A percentile compares a stretch with the other conserved stretches of the same genome.
These are phyloP conservation scores for Saccharomyces paradoxus DNA, from an alignment of 805 yeast genomes.

Conservation along the genomic window DNA sequence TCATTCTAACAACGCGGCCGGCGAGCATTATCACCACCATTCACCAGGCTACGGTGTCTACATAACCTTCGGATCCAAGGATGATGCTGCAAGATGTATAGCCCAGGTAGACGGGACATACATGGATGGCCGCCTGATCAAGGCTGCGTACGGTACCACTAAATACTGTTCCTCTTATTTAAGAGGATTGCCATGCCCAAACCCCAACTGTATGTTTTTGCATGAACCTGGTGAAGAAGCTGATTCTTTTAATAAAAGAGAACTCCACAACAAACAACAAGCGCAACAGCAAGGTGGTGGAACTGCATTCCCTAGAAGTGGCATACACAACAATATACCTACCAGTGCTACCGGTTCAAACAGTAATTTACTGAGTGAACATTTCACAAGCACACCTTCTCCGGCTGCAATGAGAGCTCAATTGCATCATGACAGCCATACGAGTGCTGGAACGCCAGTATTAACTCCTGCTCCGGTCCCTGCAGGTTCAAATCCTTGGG, in stretches of 20 bases:
- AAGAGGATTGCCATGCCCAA: conserved; percentile 93
- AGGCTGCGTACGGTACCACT: conserved; percentile 98
- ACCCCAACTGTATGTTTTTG: conserved; percentile 96
- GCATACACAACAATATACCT: conserved; percentile 10
- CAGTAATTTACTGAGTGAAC: conserved; percentile 6
- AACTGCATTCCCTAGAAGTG: background rate
- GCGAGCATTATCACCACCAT: conserved; percentile 24
- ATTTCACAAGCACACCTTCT: conserved; percentile 15
- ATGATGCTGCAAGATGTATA: conserved; percentile 91
- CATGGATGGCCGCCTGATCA: conserved; percentile 79
- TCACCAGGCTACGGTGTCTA: conserved; percentile 87
- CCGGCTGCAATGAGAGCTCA: conserved; percentile 27
- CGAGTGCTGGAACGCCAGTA: conserved; percentile 19
- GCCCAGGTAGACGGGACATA: conserved; percentile 86
- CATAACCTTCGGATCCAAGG: conserved; percentile 86
- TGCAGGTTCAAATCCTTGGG: conserved; percentile 30
- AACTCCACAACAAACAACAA: conserved; percentile 31
- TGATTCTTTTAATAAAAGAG: conserved; percentile 77
- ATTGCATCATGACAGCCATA: conserved; percentile 17
- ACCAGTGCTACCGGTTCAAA: conserved; percentile 4
- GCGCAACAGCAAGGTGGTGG: conserved; percentile 20
- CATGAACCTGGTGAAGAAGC: conserved; percentile 99
- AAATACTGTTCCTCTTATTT: conserved; percentile 95
- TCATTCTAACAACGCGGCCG: conserved; percentile 16
- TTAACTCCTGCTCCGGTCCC: conserved; percentile 29